Base-by-base conservation (phyloP, 495 filamentous ascomycete genomes). In the Chaetomium fimeti region DNA sequence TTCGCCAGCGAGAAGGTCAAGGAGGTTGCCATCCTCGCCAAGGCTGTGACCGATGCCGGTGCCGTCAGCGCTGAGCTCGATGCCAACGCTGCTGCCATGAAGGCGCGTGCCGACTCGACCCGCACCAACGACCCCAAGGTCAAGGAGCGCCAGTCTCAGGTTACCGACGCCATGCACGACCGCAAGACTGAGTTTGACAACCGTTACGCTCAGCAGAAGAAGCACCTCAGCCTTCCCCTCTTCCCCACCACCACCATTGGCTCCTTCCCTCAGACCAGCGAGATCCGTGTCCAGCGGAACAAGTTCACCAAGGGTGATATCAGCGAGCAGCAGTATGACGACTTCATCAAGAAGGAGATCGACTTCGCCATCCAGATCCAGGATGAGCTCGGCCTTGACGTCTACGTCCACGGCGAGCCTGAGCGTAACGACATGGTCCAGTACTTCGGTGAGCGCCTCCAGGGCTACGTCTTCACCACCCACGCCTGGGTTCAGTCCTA, bases 401-500 rank as follows among this genome's bases (percentile, higher is more conserved):
- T 98, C 73, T 89, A 90, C 74, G 94, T 98, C 65, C 94, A 98
- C 82, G 94, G 94, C 74, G 94, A 98, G 84, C 93, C 94, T 57
- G 94, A 98, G 85, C 91, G 94, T 78, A 98, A 98, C 81, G 94
- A 98, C 87, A 98, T 98, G 94, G 94, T 98, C 47, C 94, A 98
- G 80, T 98, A 97, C 87, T 98, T 98, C 74, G 94, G 94, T 78
- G 94, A 98, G 86, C 88, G 92, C 68, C 85, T 98, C 52, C 87
- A 91, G 67, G 94, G 94, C 75, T 98, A 98, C 79, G 92, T 92
- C 73, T 98, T 98, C 87, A 98, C 94, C 75, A 98, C 92, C 75
- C 90, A 97, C 81, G 94, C 89, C 70, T 98, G 94, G 94, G 94
- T 98, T 51, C 94, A 98, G 85, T 89, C 84, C 72, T 98, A 98